phyloP scores from a whole-genome alignment of 2,329 filamentous ascomycete genomes.

The Penicillium janthinellum region DNA sequence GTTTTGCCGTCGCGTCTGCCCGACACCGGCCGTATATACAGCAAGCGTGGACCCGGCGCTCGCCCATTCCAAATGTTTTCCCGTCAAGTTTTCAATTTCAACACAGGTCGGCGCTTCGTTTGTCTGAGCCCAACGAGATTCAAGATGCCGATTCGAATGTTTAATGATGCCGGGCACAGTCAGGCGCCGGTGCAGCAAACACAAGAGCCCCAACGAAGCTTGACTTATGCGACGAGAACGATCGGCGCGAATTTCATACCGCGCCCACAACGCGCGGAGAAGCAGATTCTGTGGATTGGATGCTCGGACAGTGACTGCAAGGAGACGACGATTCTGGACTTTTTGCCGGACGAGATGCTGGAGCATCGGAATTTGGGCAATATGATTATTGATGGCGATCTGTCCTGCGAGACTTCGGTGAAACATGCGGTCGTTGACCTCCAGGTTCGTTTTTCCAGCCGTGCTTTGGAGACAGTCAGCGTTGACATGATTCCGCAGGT shows the following conservation, averaged over 20 bases:
- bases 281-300: conserved; percentile 25
- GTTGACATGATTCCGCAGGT: neutral
- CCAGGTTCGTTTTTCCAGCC: neutral
- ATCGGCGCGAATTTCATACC: conserved; percentile 15
- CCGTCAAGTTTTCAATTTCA: neutral
- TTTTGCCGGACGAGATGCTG: conserved; percentile 19
- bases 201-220: neutral
- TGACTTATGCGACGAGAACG: neutral
- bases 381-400: conserved; percentile 25
- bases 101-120: neutral
- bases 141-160: conserved; percentile 6
- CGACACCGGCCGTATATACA: neutral
- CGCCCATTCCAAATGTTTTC: neutral
- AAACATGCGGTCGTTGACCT: conserved; percentile 21
- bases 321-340: conserved; percentile 16
- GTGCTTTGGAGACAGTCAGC: too few species aligned
- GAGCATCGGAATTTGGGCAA: conserved; percentile 25
- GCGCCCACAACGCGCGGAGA: conserved; percentile 6
- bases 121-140: neutral
- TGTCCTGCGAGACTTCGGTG: conserved; percentile 22
- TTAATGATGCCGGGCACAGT: neutral
- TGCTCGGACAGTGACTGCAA: conserved; percentile 23
- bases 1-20: neutral
- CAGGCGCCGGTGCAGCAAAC: neutral
- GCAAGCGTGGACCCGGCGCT: neutral